Evolutionary conservation across 1,284 basidiomycete species (phyloP).

Genomic region (Exobasidium rhododendri): DNA sequence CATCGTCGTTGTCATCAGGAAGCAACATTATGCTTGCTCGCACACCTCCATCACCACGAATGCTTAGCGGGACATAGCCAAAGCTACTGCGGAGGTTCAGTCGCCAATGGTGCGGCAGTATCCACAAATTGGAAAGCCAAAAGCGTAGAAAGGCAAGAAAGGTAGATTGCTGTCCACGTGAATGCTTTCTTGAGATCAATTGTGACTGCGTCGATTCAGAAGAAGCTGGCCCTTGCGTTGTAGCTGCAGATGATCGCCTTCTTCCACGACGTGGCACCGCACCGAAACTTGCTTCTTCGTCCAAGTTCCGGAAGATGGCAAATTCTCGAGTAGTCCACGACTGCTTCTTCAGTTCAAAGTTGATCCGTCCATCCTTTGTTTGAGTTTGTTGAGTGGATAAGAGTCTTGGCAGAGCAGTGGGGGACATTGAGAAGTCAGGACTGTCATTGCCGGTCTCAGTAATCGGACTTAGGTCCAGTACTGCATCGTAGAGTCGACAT

Average conservation of each 20-base stretch:
- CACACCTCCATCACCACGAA: conserved; percentile 40
- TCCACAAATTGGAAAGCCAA: conserved; percentile 36
- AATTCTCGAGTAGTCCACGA: conserved; percentile 43
- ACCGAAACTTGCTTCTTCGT: conserved; percentile 7
- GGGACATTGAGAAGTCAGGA: conserved; percentile 17
- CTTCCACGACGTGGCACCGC: background rate
- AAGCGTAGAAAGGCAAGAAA: conserved; percentile 29
- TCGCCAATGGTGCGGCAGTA: conserved; percentile 33
- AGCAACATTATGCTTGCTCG: conserved; percentile 37
- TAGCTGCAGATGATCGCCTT: background rate
- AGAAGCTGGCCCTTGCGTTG: background rate
- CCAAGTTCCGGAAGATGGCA: conserved; percentile 21
- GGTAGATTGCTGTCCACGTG: conserved; percentile 17
- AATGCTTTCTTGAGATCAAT: conserved; percentile 7
- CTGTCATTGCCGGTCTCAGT: conserved; percentile 16
- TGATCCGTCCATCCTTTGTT: background rate
- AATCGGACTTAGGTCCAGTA: conserved; percentile 36
- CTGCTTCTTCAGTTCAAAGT: conserved; percentile 23
- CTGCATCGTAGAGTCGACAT: conserved; percentile 34
- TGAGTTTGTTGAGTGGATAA: conserved; percentile 15
- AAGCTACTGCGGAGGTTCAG: conserved; percentile 26
- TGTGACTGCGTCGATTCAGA: conserved; percentile 2
- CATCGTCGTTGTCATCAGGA: conserved; percentile 34
- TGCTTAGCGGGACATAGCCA: conserved; percentile 41
- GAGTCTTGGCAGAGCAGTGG: conserved; percentile 14